phyloP scores from a whole-genome alignment of 192 early-diverging fungal species.

The Phlyctochytrium arcticum region DNA sequence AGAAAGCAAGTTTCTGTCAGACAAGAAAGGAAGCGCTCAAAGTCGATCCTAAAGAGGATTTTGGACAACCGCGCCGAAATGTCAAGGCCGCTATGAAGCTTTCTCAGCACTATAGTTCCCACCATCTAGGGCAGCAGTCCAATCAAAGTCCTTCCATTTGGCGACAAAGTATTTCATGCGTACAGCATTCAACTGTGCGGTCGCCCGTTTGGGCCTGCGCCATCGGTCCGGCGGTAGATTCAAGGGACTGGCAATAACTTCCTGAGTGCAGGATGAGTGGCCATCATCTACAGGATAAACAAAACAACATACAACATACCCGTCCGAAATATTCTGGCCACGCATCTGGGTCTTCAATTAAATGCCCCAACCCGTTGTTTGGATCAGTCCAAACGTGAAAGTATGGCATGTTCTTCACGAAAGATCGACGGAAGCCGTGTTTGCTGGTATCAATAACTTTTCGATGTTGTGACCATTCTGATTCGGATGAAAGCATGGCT shows the following conservation, averaged over 20 bases:
- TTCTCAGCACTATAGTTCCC: slow-evolving; percentile 9
- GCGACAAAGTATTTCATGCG: slow-evolving; percentile 56
- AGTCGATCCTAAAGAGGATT: background rate
- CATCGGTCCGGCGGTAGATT: slow-evolving; percentile 74
- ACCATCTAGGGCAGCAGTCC: slow-evolving; percentile 67
- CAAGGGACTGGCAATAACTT: slow-evolving; percentile 77
- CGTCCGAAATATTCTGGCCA: slow-evolving; percentile 87
- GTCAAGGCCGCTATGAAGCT: background rate
- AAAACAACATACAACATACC: slow-evolving; percentile 28
- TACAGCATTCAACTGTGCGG: slow-evolving; percentile 43
- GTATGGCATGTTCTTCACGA: slow-evolving; percentile 76
- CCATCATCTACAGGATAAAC: background rate
- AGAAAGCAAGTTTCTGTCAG: background rate
- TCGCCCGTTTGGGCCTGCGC: slow-evolving; percentile 60
- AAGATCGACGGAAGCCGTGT: slow-evolving; percentile 41
- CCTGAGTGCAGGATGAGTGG: slow-evolving; percentile 32
- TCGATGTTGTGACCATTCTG: slow-evolving; percentile 87
- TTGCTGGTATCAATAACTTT: slow-evolving; percentile 72
- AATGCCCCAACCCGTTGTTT: slow-evolving; percentile 85
- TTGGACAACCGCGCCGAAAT: background rate
- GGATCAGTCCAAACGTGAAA: slow-evolving; percentile 97
- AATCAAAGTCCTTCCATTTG: slow-evolving; percentile 77
- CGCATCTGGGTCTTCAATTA: slow-evolving; percentile 82
- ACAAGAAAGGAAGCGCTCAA: background rate
- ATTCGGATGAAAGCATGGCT: slow-evolving; percentile 67